Evolutionary conservation across 2,329 filamentous ascomycete genomes (phyloP), one percentile per base, ranked within the genome.

Genomic region (Monilinia fructicola): DNA sequence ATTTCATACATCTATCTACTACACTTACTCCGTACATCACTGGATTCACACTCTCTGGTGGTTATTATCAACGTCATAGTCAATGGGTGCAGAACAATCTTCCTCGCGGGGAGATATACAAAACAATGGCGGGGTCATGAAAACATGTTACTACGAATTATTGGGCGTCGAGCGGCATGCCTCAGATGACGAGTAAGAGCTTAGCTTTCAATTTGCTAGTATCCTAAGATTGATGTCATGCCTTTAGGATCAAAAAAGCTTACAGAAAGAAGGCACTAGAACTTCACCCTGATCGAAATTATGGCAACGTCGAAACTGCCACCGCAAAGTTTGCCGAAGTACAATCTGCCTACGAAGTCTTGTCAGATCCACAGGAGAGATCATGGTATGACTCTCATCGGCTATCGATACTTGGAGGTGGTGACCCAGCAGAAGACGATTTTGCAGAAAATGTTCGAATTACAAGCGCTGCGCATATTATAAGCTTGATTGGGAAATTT

Each of bases 301-400:
- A 90, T 77, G 89, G 91, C 73, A 89, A 97, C 75, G 88, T 90
- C 69, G 92, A 96, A 74, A 85, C 87, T 70, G 89, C 94, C 2
- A 99, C 95, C 1, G 85, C 83, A 71, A 87, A 89, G 63, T 99
- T 99, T 76, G 93, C 95, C 60, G 93, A 97, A 76, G 84, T 98
- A 38, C 94, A 97, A 77, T 85, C 93, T 46, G 95, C 95, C 56
- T 96, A 99, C 77, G 92, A 98, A 77, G 87, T 99, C n/a, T 85
- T 99, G 1, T 96, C 93, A 1, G 95, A 99, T 77, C 88, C 93
- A 14, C 94, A 99, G 77, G 95, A 99, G 78, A 87, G 95, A 72
- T 90, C 93, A 42, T 99, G 95, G 95, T 99, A 99, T 80, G 94
- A 99, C 79, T 93, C 93, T 3, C 95, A 99, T 76, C 89, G 92